Base-by-base conservation (phyloP, 2,329 filamentous ascomycete genomes). In the Colletotrichum costaricense region DNA sequence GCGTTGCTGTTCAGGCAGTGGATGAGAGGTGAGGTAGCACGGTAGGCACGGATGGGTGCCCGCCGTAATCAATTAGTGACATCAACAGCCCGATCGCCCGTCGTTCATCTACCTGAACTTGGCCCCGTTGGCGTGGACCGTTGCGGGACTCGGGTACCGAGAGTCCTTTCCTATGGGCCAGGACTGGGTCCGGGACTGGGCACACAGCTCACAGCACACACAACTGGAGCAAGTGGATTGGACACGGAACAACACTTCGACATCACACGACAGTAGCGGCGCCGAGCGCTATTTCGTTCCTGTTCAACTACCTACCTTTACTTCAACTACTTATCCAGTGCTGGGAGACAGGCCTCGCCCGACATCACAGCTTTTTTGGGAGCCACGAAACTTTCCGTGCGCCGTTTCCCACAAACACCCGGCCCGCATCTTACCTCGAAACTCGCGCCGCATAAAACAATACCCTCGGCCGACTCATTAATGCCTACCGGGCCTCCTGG, bases 401-500 rank as follows among this genome's bases (percentile, higher is more conserved):
- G 35, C 57, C 30, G n/a, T 55, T 52, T 57, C 56, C 69, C 56
- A 35, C 60, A 60, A 54, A 46, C 33, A 65, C 55, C 30, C 63
- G 30, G 63, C 57, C 55, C 35, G 33, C 58, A 55, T 46, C 22
- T 63, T 59, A 42, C 65, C 63, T 55, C 49, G 57, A 57, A 49
- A 57, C 42, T 63, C 69, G 57, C 69, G 42, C 49, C 68, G 69
- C 70, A 64, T 73, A 62, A 62, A 56, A 30, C 70, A n/a, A 59
- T 69, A 56, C 52, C 64, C 60, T 55, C 55, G 60, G 64, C 70
- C 67, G 67, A 65, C 67, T 70, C 63, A 73, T 49, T 49, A 49
- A 49, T 73, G 70, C 70, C 67, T 70, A 60, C 66, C 55, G 70
- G 70, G 70, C 62, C 66, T 70, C 74, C 63, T 72, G 56, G 30